phyloP scores from a whole-genome alignment of 768 basidiomycete species.

The Phaffia tasmanica region DNA sequence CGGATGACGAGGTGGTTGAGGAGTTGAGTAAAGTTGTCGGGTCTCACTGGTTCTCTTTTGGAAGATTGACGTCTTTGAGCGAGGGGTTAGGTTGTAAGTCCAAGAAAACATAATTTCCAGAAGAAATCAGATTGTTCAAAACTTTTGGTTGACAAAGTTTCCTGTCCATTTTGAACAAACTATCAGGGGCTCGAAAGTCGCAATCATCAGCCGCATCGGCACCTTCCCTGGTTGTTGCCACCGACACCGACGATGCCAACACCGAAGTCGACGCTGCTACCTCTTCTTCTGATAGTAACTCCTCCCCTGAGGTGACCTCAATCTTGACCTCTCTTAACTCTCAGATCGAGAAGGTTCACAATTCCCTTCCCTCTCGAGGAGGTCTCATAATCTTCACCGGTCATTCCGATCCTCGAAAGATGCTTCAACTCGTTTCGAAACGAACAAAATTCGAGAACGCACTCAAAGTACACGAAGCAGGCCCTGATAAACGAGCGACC shows the following conservation, averaged over 20 bases:
- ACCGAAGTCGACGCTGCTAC: conserved; percentile 37
- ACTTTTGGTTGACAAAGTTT: neutral
- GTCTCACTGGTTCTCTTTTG: conserved; percentile 72
- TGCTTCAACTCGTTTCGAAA: conserved; percentile 60
- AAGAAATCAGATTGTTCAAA: neutral
- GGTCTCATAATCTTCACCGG: conserved; percentile 79
- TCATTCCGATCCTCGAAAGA: conserved; percentile 72
- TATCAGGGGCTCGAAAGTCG: neutral
- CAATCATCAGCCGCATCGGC: neutral
- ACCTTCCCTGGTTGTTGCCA: neutral
- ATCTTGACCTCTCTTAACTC: conserved; percentile 48
- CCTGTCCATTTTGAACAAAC: neutral
- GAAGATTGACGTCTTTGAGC: conserved; percentile 69
- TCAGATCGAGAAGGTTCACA: conserved; percentile 54
- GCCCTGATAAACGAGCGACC: conserved; percentile 41
- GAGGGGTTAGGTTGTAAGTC: conserved; percentile 63
- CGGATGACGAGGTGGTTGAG: conserved; percentile 66
- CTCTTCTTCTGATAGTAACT: conserved; percentile 17
- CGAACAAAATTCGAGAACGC: conserved; percentile 59
- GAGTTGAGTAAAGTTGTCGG: conserved; percentile 51
- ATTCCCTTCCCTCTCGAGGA: conserved; percentile 61
- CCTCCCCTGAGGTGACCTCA: conserved; percentile 25
- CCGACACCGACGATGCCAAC: conserved; percentile 34
- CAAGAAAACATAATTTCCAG: neutral
- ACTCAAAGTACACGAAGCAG: conserved; percentile 41